phyloP scores from a whole-genome alignment of 2,329 filamentous ascomycete genomes.

The Alternaria burnsii region DNA sequence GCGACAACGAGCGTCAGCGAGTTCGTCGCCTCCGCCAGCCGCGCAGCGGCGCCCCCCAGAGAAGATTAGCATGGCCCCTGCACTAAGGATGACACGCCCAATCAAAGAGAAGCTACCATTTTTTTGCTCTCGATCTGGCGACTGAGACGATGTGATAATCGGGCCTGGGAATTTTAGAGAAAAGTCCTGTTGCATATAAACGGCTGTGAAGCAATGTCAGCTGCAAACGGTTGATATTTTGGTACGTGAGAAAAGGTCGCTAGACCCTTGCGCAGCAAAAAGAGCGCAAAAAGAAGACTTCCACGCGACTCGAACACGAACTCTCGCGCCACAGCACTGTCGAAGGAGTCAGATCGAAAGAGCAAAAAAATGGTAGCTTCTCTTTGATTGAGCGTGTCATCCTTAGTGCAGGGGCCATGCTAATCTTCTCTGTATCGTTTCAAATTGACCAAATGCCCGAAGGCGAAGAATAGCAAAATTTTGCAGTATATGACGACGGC shows the following conservation, averaged over 20 bases:
- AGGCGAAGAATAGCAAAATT: slow-evolving; percentile 10
- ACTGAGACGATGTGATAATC: not conserved
- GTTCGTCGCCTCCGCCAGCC: too few species aligned
- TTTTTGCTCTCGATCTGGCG: slow-evolving; percentile 22
- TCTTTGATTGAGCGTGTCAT: slow-evolving; percentile 68
- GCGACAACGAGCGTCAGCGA: too few species aligned
- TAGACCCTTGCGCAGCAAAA: not conserved
- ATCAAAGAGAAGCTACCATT: slow-evolving; percentile 50
- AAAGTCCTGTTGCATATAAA: too few species aligned
- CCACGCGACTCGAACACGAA: not conserved
- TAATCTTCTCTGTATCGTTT: slow-evolving; percentile 52
- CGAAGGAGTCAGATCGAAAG: not conserved
- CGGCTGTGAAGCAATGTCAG: not conserved
- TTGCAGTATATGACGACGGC: not conserved
- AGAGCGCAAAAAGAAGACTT: not conserved
- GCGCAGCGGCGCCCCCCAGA: too few species aligned
- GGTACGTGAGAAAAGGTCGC: not conserved
- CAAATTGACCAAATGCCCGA: slow-evolving; percentile 39
- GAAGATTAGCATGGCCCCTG: slow-evolving; percentile 62
- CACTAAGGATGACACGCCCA: slow-evolving; percentile 83
- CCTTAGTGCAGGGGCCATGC: slow-evolving; percentile 79
- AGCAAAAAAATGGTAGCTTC: too few species aligned
- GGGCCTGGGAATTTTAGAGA: too few species aligned
- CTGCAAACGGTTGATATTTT: not conserved
- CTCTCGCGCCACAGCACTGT: not conserved